These are phyloP conservation scores for Arabidopsis suecica DNA, from an alignment of 345 rosid species.

Conservation along the genomic window DNA sequence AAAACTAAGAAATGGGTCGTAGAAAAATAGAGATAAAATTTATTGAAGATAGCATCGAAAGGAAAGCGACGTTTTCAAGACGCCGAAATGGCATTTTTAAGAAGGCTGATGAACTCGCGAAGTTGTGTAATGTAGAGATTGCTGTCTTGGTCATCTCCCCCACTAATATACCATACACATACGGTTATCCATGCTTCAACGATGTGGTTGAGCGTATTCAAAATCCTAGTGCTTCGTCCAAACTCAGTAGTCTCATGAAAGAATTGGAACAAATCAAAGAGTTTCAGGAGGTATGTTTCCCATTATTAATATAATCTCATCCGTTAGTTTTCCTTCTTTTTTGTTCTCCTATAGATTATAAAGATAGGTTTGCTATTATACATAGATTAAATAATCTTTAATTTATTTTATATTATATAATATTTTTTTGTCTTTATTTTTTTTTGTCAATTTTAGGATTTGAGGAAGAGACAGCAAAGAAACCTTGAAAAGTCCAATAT, in stretches of 20 bases:
- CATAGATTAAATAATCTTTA: background rate
- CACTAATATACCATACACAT: slow-evolving; percentile 43
- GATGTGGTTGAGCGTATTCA: slow-evolving; percentile 31
- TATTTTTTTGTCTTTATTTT: background rate
- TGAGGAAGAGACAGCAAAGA: background rate
- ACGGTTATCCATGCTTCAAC: slow-evolving; percentile 50
- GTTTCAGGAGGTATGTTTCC: background rate
- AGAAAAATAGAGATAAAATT: slow-evolving; percentile 52
- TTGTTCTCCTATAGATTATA: too few relatives aligned
- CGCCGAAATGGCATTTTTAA: slow-evolving; percentile 49
- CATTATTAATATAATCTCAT: background rate
- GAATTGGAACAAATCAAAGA: background rate
- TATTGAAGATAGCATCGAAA: slow-evolving; percentile 46
- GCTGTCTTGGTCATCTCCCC: slow-evolving; percentile 51
- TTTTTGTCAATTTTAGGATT: background rate
- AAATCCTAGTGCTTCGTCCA: background rate
- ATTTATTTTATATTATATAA: background rate
- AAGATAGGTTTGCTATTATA: too few relatives aligned
- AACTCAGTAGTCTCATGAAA: background rate
- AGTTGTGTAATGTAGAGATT: slow-evolving; percentile 49
- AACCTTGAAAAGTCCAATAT: background rate
- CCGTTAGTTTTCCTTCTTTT: too few relatives aligned
- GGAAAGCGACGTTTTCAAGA: slow-evolving; percentile 53
- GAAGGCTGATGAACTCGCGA: slow-evolving; percentile 54
- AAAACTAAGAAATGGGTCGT: slow-evolving; percentile 36